Percentiles rank a stretch among this genome's conserved stretches.
Evolutionary conservation across 2,329 filamentous ascomycete species (phyloP).

Genomic region (Aspergillus intermedius): DNA sequence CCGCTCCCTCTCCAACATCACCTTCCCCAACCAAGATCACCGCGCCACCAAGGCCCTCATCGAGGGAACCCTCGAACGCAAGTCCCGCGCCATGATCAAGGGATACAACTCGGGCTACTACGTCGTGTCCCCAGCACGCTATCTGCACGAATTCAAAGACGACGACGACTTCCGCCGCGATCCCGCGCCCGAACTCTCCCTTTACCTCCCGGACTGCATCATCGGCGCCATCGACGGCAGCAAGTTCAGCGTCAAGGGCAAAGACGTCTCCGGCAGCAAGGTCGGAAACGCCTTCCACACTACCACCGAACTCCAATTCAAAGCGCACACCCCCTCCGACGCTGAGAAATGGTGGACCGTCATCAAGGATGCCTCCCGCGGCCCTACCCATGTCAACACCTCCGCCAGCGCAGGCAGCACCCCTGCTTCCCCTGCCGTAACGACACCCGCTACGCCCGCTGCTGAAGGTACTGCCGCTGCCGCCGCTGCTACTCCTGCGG

Average conservation of each 20-base stretch:
- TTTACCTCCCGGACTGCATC: conserved; percentile 86
- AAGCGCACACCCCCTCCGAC: conserved; percentile 72
- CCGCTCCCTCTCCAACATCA: conserved; percentile 65
- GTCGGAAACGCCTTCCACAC: conserved; percentile 76
- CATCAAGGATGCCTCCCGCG: conserved; percentile 43
- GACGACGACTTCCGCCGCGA: conserved; percentile 61
- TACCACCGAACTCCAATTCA: conserved; percentile 74
- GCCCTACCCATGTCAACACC: conserved; percentile 3
- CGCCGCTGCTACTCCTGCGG: conserved; percentile 2
- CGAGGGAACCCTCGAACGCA: conserved; percentile 82
- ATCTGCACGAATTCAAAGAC: conserved; percentile 93
- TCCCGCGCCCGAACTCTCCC: conserved; percentile 70
- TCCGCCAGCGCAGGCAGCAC: conserved; percentile 7
- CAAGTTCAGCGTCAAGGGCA: conserved; percentile 94
- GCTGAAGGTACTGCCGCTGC: background rate
- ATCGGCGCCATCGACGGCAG: conserved; percentile 66
- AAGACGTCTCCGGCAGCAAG: conserved; percentile 72
- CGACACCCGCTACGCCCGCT: background rate
- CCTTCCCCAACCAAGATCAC: conserved; percentile 87
- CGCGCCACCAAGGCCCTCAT: conserved; percentile 71
- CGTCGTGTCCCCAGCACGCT: conserved; percentile 80
- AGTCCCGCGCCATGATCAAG: conserved; percentile 75
- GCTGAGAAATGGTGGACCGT: conserved; percentile 79
- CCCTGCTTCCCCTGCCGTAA: conserved; percentile 9
- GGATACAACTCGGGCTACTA: conserved; percentile 80